Evolutionary conservation across 1,284 basidiomycete genomes (phyloP).

Genomic region (Malassezia dermatis): DNA sequence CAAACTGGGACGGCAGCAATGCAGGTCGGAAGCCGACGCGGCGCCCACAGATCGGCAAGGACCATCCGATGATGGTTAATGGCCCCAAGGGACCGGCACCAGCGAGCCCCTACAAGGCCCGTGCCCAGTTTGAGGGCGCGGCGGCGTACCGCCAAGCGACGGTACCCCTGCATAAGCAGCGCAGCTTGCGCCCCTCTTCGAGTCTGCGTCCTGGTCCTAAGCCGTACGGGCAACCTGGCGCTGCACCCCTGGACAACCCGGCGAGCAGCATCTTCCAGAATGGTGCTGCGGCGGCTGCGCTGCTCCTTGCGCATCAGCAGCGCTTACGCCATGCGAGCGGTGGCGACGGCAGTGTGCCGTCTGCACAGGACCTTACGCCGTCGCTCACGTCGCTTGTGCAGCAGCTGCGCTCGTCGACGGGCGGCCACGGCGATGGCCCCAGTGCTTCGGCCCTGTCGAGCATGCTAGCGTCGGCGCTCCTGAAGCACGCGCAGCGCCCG

Average conservation of each 20-base stretch:
- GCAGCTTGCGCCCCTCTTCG: slow-evolving; percentile 7
- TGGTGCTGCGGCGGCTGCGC: slow-evolving; percentile 25
- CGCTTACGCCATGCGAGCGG: slow-evolving; percentile 24
- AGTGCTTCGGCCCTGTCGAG: slow-evolving; percentile 25
- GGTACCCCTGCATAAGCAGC: slow-evolving; percentile 10
- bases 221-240: slow-evolving; percentile 35
- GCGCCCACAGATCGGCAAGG: slow-evolving; percentile 29
- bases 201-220: slow-evolving; percentile 24
- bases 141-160: slow-evolving; percentile 30
- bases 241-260: slow-evolving; percentile 32
- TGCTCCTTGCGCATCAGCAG: slow-evolving; percentile 35
- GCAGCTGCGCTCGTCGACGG: slow-evolving; percentile 22
- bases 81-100: slow-evolving; percentile 33
- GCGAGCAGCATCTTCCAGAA: slow-evolving; percentile 40
- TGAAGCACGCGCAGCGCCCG: slow-evolving; percentile 17
- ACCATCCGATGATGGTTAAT: slow-evolving; percentile 36
- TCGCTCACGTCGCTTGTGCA: slow-evolving; percentile 20
- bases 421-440: slow-evolving; percentile 18
- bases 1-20: slow-evolving; percentile 31
- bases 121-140: slow-evolving; percentile 17
- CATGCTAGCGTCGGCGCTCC: slow-evolving; percentile 15
- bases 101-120: slow-evolving; percentile 30
- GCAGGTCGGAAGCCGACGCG: slow-evolving; percentile 30
- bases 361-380: slow-evolving; percentile 21
- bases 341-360: slow-evolving; percentile 18